phyloP scores from a whole-genome alignment of 192 early-diverging fungal genomes.

The Gamsiella multidivaricata region DNA sequence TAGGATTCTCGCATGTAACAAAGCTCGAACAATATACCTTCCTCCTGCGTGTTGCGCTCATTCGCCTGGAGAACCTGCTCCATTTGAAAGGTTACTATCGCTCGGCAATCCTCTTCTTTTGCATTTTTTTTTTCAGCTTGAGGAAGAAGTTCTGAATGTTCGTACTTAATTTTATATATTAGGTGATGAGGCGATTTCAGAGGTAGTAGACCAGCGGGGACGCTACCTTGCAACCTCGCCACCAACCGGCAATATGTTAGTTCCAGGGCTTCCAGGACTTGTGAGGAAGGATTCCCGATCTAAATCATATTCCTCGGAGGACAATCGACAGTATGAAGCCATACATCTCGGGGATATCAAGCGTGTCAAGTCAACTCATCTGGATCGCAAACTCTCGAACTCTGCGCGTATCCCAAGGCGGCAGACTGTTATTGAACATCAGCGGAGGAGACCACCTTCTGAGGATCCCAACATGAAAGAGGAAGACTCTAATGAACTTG shows the following conservation, averaged over 20 bases:
- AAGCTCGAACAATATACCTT: slow-evolving; percentile 93
- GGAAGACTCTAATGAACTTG: not conserved
- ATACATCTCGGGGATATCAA: slow-evolving; percentile 64
- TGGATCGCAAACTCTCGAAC: slow-evolving; percentile 59
- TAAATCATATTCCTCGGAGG: slow-evolving; percentile 58
- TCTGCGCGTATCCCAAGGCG: slow-evolving; percentile 60
- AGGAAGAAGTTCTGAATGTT: not conserved
- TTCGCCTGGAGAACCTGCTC: slow-evolving; percentile 82
- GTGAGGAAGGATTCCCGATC: slow-evolving; percentile 55
- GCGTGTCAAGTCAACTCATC: slow-evolving; percentile 64
- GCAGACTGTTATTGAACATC: slow-evolving; percentile 63
- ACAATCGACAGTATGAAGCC: slow-evolving; percentile 41
- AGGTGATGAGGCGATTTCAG: slow-evolving; percentile 19
- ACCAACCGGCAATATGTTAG: not conserved
- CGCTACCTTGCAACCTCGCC: slow-evolving; percentile 26
- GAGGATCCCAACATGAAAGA: slow-evolving; percentile 15
- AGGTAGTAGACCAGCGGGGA: slow-evolving; percentile 18
- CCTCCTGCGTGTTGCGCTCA: slow-evolving; percentile 85
- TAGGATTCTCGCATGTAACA: slow-evolving; percentile 77
- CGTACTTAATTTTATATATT: not conserved
- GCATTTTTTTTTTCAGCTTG: no score
- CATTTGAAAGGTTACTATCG: slow-evolving; percentile 66
- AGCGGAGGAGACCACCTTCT: slow-evolving; percentile 45
- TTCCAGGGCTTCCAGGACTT: slow-evolving; percentile 13
- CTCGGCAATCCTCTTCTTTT: no score